Evolutionary conservation across 768 basidiomycete species (phyloP).

Genomic region (Kwoniella pini): DNA sequence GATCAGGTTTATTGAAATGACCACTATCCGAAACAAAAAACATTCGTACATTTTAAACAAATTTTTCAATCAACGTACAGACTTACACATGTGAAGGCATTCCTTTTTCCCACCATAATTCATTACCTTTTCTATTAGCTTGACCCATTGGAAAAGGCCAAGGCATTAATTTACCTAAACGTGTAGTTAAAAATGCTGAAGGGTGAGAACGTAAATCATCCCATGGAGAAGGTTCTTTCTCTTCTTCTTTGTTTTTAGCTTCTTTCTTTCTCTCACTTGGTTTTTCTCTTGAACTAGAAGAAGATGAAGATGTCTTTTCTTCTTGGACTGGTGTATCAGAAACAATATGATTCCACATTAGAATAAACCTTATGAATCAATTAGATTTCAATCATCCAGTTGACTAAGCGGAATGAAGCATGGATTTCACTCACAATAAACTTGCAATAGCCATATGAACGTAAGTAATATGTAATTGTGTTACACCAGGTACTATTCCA

Average conservation of each 20-base stretch:
- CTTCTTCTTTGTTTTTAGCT: slow-evolving; percentile 22
- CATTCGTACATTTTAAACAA: background rate
- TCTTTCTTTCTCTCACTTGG: slow-evolving; percentile 26
- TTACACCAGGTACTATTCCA: slow-evolving; percentile 40
- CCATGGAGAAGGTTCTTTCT: slow-evolving; percentile 34
- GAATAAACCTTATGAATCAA: slow-evolving; percentile 14
- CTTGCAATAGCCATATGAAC: slow-evolving; percentile 47
- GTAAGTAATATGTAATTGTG: slow-evolving; percentile 43
- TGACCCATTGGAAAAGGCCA: slow-evolving; percentile 50
- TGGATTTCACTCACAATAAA: slow-evolving; percentile 31
- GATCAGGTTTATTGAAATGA: slow-evolving; percentile 42
- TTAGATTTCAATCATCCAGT: background rate
- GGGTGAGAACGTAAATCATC: slow-evolving; percentile 48
- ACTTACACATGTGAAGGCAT: slow-evolving; percentile 48
- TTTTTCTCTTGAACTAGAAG: slow-evolving; percentile 24
- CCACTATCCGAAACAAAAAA: slow-evolving; percentile 24
- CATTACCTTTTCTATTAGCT: slow-evolving; percentile 27
- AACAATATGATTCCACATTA: slow-evolving; percentile 46
- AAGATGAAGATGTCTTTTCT: slow-evolving; percentile 22
- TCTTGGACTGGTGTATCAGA: slow-evolving; percentile 20
- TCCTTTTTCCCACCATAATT: slow-evolving; percentile 52
- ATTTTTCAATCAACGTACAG: background rate
- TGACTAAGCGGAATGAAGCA: background rate
- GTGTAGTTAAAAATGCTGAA: slow-evolving; percentile 45
- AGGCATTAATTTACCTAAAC: slow-evolving; percentile 33